A percentile compares a stretch with the other conserved stretches of the same genome.
Evolutionary conservation across 805 yeast genomes (phyloP).

Genomic region (Kazachstania psychrophila): DNA sequence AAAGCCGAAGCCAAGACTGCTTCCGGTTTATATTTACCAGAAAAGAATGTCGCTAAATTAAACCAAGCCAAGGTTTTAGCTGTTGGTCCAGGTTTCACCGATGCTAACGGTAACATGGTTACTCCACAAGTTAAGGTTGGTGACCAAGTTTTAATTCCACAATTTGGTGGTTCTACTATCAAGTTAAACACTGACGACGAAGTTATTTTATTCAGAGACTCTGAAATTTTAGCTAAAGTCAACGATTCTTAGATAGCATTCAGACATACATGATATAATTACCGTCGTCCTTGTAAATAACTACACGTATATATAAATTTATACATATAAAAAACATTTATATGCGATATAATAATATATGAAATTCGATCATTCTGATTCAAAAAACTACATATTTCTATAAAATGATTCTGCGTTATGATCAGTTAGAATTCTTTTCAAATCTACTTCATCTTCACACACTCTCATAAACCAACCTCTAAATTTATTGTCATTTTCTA

Average conservation of each 20-base stretch:
- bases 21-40: constrained; percentile 88
- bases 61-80: constrained; percentile 89
- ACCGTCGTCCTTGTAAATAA: constrained; percentile 1
- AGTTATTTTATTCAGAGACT: constrained; percentile 77
- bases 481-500: constrained; percentile 39
- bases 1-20: constrained; percentile 89
- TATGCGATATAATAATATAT: background rate
- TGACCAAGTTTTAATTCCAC: constrained; percentile 89
- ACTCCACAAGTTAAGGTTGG: constrained; percentile 76
- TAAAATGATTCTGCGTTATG: constrained; percentile 42
- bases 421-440: constrained; percentile 39
- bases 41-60: constrained; percentile 89
- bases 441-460: constrained; percentile 42
- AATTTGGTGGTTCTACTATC: constrained; percentile 85
- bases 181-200: constrained; percentile 76
- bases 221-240: constrained; percentile 91
- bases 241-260: constrained; percentile 38
- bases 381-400: background rate
- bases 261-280: no score
- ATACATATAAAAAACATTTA: background rate
- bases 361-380: no score
- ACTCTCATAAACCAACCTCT: constrained; percentile 60
- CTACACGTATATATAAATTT: constrained; percentile 1
- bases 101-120: constrained; percentile 63
- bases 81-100: constrained; percentile 87